Conservation (phyloP, 306 rosid genomes). For the Casuarina cunninghamiana region DNA sequence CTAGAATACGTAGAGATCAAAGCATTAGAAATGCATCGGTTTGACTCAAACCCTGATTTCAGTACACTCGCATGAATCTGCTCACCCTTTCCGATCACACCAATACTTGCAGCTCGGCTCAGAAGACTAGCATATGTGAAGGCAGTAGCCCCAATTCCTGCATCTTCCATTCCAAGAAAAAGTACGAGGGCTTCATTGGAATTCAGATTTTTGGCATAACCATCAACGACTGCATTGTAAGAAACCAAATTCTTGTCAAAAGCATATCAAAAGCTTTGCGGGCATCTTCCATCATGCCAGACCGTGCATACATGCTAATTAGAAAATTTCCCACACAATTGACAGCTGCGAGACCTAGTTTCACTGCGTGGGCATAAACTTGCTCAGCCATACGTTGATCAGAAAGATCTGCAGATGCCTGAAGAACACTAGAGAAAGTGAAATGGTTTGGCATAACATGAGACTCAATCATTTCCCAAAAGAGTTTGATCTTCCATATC, state of each 20-base stretch:
- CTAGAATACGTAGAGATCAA: slow-evolving; percentile 68
- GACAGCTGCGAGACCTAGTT: slow-evolving; percentile 40
- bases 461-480: slow-evolving; percentile 40
- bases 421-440: slow-evolving; percentile 49
- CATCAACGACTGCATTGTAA: slow-evolving; percentile 30
- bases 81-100: slow-evolving; percentile 55
- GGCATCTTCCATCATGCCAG: slow-evolving; percentile 58
- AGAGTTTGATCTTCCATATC: slow-evolving; percentile 48
- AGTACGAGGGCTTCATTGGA: slow-evolving; percentile 37
- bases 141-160: slow-evolving; percentile 42
- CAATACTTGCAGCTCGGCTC: slow-evolving; percentile 62
- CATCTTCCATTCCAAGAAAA: slow-evolving; percentile 33
- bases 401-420: slow-evolving; percentile 56
- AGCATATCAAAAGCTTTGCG: slow-evolving; percentile 47
- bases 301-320: slow-evolving; percentile 56
- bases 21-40: slow-evolving; percentile 47
- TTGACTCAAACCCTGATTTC: slow-evolving; percentile 43
- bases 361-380: slow-evolving; percentile 44
- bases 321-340: slow-evolving; percentile 63
- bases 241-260: slow-evolving; percentile 56
- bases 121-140: slow-evolving; percentile 64
- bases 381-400: slow-evolving; percentile 43
- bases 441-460: slow-evolving; percentile 53
- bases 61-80: slow-evolving; percentile 52
- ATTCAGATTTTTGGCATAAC: slow-evolving; percentile 28